Conservation (phyloP, 257 asterid species). For the Solanum chmielewskii region DNA sequence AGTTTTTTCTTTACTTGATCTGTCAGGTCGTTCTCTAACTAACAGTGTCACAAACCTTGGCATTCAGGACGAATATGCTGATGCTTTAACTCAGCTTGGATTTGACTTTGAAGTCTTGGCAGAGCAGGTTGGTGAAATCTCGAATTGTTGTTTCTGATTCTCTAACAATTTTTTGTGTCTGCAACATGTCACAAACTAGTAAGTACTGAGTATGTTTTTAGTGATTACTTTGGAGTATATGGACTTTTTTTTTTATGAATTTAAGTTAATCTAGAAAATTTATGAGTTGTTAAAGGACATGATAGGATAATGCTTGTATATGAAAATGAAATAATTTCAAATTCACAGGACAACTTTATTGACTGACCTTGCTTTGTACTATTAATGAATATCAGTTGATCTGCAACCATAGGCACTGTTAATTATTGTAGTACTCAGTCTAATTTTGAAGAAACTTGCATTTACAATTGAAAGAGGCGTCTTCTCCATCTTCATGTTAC, state of each 20-base stretch:
- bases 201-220: background rate
- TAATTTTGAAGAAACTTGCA: background rate
- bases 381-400: background rate
- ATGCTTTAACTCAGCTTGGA: conserved; percentile 38
- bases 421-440: background rate
- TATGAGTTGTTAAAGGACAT: background rate
- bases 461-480: background rate
- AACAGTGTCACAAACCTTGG: conserved; percentile 48
- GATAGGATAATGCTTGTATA: background rate
- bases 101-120: conserved; percentile 45
- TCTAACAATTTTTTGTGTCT: background rate
- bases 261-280: background rate
- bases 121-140: conserved; percentile 29
- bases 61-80: conserved; percentile 35
- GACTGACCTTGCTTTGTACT: background rate
- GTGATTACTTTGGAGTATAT: background rate
- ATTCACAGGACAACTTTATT: background rate
- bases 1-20: background rate
- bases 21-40: conserved; percentile 38
- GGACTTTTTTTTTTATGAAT: background rate
- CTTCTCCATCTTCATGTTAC: background rate
- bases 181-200: background rate
- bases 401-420: background rate
- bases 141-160: background rate
- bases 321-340: background rate